Conservation (phyloP, 371 early-diverging fungal species). For the Mucor circinelloides region DNA sequence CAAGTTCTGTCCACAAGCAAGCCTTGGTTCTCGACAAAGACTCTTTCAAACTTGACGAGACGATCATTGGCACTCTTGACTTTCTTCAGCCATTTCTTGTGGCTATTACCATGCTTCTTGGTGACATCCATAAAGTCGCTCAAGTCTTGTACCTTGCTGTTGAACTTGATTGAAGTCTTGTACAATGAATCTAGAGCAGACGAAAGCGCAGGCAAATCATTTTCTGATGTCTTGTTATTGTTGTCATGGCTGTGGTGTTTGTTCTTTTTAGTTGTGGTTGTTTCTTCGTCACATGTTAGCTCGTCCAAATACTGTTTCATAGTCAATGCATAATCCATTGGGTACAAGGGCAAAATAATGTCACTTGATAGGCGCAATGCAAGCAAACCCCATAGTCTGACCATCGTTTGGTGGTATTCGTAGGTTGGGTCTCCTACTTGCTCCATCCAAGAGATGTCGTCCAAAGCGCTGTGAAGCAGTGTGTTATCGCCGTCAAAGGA, state of each 20-base stretch:
- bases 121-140: not conserved
- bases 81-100: constrained; percentile 20
- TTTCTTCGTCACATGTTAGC: constrained; percentile 2
- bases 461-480: constrained; percentile 62
- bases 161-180: constrained; percentile 5
- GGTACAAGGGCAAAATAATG: constrained; percentile 35
- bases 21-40: constrained; percentile 55
- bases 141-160: constrained; percentile 16
- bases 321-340: constrained; percentile 38
- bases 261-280: not conserved
- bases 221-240: constrained; percentile 9
- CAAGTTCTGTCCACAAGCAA: constrained; percentile 49
- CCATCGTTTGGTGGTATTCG: constrained; percentile 58
- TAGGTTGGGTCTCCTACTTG: constrained; percentile 61
- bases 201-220: constrained; percentile 5
- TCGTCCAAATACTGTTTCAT: constrained; percentile 11
- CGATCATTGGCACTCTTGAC: constrained; percentile 46
- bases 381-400: constrained; percentile 41
- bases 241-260: not conserved
- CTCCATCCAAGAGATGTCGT: constrained; percentile 53
- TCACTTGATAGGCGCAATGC: constrained; percentile 38
- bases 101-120: constrained; percentile 10
- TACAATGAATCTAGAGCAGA: constrained; percentile 7
- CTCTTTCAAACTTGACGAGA: constrained; percentile 51
- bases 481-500: constrained; percentile 47